A percentile compares a stretch with the other conserved stretches of the same genome.
Conservation (phyloP, 495 filamentous ascomycete genomes). For the Hypoxylon cercidicola region DNA sequence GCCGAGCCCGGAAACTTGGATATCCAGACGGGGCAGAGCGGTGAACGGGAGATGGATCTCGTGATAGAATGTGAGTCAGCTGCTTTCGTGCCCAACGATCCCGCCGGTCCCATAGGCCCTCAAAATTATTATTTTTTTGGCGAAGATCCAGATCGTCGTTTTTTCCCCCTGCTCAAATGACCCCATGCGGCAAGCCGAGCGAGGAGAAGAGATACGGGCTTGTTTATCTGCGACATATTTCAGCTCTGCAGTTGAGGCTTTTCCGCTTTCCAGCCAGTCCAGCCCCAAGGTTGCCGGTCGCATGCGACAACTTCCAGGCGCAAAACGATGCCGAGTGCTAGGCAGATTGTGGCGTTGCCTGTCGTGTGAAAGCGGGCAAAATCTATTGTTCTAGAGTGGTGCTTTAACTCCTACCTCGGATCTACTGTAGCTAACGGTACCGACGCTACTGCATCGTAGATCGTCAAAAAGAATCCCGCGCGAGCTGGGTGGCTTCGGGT, state of each 20-base stretch:
- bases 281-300: background rate
- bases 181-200: constrained; percentile 24
- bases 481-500: background rate
- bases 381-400: background rate
- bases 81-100: constrained; percentile 27
- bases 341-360: constrained; percentile 27
- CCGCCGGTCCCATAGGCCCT: constrained; percentile 17
- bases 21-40: constrained; percentile 17
- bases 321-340: too few relatives aligned
- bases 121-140: background rate
- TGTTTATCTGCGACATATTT: constrained; percentile 12
- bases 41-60: constrained; percentile 31
- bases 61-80: constrained; percentile 37
- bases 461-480: constrained; percentile 24
- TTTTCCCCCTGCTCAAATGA: constrained; percentile 18
- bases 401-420: constrained; percentile 7
- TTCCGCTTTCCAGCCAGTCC: background rate
- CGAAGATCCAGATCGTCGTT: constrained; percentile 20
- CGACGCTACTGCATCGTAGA: constrained; percentile 26
- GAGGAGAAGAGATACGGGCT: background rate
- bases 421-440: background rate
- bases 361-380: constrained; percentile 37
- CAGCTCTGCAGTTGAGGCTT: constrained; percentile 21
- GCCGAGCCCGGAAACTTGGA: background rate
- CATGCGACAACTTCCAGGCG: constrained; percentile 15